Evolutionary conservation across 2,329 filamentous ascomycete genomes (phyloP).

Genomic region (Cercospora zeina): DNA sequence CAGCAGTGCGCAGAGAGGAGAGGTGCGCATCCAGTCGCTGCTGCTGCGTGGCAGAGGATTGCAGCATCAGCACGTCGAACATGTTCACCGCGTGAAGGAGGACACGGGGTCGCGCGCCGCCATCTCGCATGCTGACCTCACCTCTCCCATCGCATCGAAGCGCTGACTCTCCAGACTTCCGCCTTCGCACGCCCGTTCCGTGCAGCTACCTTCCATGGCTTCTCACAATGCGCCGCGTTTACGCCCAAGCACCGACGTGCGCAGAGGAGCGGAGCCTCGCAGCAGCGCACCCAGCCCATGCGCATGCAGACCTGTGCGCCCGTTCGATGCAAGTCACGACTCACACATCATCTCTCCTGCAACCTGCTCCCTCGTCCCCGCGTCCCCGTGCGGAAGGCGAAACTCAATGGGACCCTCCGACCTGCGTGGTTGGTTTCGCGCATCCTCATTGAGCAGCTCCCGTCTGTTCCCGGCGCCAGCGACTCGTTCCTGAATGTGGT

Average conservation of each 20-base stretch:
- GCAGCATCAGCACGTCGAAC: neutral
- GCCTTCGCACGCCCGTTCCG: conserved; percentile 6
- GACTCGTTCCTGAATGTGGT: conserved; percentile 27
- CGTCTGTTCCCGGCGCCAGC: conserved; percentile 11
- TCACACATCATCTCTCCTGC: conserved; percentile 8
- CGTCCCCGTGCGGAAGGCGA: conserved; percentile 25
- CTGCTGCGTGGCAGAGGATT: neutral
- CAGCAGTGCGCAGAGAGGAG: neutral
- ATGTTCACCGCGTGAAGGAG: neutral
- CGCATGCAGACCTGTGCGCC: neutral
- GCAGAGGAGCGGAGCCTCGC: neutral
- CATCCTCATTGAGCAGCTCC: conserved; percentile 9
- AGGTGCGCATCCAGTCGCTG: neutral
- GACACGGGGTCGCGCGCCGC: neutral
- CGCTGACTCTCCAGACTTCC: conserved; percentile 27
- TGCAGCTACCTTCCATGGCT: conserved; percentile 11
- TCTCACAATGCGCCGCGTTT: conserved; percentile 11
- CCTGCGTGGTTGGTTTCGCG: conserved; percentile 24
- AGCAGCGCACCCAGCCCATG: conserved; percentile 4
- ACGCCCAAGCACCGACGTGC: conserved; percentile 6
- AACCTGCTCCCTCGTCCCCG: neutral
- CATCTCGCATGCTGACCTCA: conserved; percentile 11
- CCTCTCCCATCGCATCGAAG: conserved; percentile 13
- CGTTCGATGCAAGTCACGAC: conserved; percentile 15
- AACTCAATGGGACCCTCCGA: conserved; percentile 4